phyloP scores from a whole-genome alignment of 139 green algal genomes.

The Yamagishiella unicocca region DNA sequence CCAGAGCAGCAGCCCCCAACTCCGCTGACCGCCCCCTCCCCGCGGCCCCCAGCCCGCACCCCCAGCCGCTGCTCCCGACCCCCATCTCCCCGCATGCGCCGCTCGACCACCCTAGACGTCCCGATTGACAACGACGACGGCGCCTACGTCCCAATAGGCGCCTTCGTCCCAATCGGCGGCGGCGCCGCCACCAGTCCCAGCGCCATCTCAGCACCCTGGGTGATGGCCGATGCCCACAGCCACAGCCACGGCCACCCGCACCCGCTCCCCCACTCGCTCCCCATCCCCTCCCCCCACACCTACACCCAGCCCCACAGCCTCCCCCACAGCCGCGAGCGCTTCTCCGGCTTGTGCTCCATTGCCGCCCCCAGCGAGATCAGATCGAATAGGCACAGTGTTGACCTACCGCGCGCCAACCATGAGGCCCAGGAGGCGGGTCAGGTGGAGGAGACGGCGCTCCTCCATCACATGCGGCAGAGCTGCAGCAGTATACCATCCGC shows the following conservation, averaged over 20 bases:
- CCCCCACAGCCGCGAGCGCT: not conserved
- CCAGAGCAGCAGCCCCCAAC: not conserved
- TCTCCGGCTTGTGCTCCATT: not conserved
- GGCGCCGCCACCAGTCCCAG: not conserved
- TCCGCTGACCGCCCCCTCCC: not conserved
- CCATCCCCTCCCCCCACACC: too few relatives aligned
- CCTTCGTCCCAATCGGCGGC: not conserved
- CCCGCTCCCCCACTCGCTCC: too few relatives aligned
- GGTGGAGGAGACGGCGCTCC: too few relatives aligned
- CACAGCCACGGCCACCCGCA: too few relatives aligned
- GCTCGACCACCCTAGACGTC: not conserved
- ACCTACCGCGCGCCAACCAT: too few relatives aligned
- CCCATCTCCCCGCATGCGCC: constrained; percentile 6
- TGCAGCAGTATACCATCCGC: not conserved
- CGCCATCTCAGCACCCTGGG: not conserved
- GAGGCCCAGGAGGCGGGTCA: too few relatives aligned
- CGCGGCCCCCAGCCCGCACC: not conserved
- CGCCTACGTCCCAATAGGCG: not conserved
- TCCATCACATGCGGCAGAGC: too few relatives aligned
- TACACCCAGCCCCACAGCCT: not conserved
- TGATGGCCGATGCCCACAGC: too few relatives aligned
- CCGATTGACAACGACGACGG: too few relatives aligned
- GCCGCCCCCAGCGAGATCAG: too few relatives aligned
- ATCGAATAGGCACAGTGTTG: too few relatives aligned
- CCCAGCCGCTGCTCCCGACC: not conserved